These are phyloP conservation scores for Jaltomata sinuosa DNA, from an alignment of 257 asterid species.

Conservation along the genomic window DNA sequence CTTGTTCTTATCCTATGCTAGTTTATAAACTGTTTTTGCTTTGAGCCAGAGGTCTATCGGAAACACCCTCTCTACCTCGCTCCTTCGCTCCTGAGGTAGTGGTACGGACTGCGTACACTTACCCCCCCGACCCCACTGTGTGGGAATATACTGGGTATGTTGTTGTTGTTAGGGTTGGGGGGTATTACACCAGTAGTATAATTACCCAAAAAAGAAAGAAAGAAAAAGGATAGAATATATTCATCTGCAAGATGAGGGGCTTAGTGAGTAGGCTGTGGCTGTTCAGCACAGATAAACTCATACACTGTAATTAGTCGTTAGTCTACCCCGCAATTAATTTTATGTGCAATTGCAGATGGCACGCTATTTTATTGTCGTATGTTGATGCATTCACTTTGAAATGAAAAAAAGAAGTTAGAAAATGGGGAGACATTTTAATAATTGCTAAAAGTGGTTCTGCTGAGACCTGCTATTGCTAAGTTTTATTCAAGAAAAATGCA, in stretches of 20 bases:
- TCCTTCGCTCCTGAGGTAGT: too few relatives aligned
- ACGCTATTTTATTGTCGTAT: background rate
- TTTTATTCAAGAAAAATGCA: slow-evolving; percentile 9
- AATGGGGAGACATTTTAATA: background rate
- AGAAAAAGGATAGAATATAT: background rate
- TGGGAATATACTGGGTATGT: too few relatives aligned
- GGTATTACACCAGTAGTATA: background rate
- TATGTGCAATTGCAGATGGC: background rate
- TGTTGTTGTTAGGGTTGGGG: background rate
- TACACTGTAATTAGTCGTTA: background rate
- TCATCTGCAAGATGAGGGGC: background rate
- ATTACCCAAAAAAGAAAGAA: background rate
- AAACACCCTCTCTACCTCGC: too few relatives aligned
- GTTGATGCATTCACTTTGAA: background rate
- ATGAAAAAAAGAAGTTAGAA: background rate
- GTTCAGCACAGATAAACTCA: background rate
- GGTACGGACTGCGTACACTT: too few relatives aligned
- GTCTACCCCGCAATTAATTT: background rate
- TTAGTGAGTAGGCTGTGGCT: background rate
- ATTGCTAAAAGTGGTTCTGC: background rate
- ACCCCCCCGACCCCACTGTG: too few relatives aligned
- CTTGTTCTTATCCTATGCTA: too few relatives aligned
- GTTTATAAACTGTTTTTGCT: too few relatives aligned
- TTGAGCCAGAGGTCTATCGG: too few relatives aligned
- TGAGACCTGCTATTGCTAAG: background rate